A percentile compares a stretch with the other conserved stretches of the same genome.
Conservation (phyloP, 495 filamentous ascomycete species). For the Lasiosphaeriaceae sp. region DNA sequence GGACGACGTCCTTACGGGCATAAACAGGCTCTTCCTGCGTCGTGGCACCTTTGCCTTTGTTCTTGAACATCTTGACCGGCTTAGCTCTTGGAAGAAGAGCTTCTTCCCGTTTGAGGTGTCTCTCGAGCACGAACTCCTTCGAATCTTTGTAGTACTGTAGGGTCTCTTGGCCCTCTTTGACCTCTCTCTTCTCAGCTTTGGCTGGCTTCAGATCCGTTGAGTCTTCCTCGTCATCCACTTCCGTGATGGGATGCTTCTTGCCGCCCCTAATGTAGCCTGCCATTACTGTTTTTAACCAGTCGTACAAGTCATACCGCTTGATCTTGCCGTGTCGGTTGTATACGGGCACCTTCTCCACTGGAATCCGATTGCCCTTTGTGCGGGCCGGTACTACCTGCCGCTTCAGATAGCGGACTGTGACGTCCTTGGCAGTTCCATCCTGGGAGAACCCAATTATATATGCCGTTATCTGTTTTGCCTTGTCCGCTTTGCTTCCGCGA, state of each 20-base stretch:
- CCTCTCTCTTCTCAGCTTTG: slow-evolving; percentile 65
- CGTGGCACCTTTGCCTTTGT: slow-evolving; percentile 61
- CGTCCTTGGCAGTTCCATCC: slow-evolving; percentile 89
- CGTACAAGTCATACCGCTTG: slow-evolving; percentile 62
- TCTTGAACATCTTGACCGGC: slow-evolving; percentile 69
- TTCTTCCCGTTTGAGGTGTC: slow-evolving; percentile 91
- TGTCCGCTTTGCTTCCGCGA: slow-evolving; percentile 73
- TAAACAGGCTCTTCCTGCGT: slow-evolving; percentile 76
- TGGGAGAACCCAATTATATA: slow-evolving; percentile 85
- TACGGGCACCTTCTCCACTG: slow-evolving; percentile 71
- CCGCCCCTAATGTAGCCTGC: slow-evolving; percentile 62
- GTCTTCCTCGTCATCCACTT: slow-evolving; percentile 75
- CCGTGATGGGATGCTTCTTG: slow-evolving; percentile 50
- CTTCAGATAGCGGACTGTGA: slow-evolving; percentile 88
- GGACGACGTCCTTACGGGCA: slow-evolving; percentile 70
- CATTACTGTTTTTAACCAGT: slow-evolving; percentile 85
- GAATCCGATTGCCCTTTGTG: slow-evolving; percentile 80
- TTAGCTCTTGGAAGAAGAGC: slow-evolving; percentile 67
- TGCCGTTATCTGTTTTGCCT: slow-evolving; percentile 82
- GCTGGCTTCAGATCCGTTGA: slow-evolving; percentile 66
- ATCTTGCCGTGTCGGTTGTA: slow-evolving; percentile 71
- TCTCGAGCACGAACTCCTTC: slow-evolving; percentile 76
- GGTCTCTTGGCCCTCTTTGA: slow-evolving; percentile 71
- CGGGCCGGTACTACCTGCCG: slow-evolving; percentile 80
- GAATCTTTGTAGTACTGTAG: slow-evolving; percentile 84